Base-by-base conservation (phyloP, 1,284 basidiomycete genomes). In the Termitomyces sp. region DNA sequence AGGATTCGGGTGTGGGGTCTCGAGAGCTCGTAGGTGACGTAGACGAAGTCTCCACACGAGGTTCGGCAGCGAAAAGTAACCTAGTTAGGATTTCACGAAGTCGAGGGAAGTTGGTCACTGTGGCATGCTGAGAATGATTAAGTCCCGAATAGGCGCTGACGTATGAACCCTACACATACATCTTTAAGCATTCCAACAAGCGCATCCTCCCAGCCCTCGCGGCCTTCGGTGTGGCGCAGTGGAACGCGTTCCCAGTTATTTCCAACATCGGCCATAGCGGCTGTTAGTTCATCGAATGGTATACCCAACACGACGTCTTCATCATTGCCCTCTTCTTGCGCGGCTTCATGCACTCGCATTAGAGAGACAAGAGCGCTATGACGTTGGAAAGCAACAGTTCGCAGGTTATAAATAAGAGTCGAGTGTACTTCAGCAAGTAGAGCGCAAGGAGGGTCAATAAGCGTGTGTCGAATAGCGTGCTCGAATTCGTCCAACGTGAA, bases 401-500 rank as follows among this genome's bases (percentile, higher is more conserved):
- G 83, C 31, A 98, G 78, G 60, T 90, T 84, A 68, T 95, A 96
- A 57, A 98, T 86, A 37, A 99, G 81, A 0, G 83, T 82, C 0
- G 90, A 86, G 68, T 99, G 95, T 34, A 97, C 79, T 68, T 98
- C 97, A 49, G 83, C 83, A 37, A 98, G 78, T 39, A 99, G 75
- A 31, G 79, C 65, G 61, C 93, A 94, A 0, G 85, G 78, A 2
- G 85, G 78, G 31, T 92, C 90, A 34, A 74, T 63, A 47, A 81
- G 73, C 13, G 78, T 75, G 67, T 99, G 96, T 47, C 86, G 84
- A 26, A 99, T 74, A 0, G 93, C 88, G 55, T 86, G 81, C 65
- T 96, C 93, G 65, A 90, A 93, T 62, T 98, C 97, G 67, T 99
- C 97, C 62, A 98, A 76, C 0, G 93, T 89, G 67, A 98, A 93